These are phyloP conservation scores for Entomortierella parvispora DNA, from an alignment of 192 early-diverging fungal genomes.

Conservation along the genomic window DNA sequence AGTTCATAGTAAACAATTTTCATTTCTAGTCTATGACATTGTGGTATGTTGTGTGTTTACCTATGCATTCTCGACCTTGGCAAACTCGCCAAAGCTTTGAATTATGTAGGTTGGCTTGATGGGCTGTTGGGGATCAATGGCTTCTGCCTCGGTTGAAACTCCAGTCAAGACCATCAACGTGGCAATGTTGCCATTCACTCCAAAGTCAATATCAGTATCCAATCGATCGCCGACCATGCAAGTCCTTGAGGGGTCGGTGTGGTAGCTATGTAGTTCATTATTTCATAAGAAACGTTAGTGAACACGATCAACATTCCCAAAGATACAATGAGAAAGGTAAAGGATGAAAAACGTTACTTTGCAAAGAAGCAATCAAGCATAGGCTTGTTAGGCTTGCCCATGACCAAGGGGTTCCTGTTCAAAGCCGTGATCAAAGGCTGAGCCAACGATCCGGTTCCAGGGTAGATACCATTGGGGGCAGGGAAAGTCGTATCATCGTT, in stretches of 20 bases:
- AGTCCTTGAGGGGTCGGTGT: slow-evolving; percentile 80
- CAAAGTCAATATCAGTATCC: slow-evolving; percentile 97
- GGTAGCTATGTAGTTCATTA: slow-evolving; percentile 53
- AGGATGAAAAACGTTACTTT: slow-evolving; percentile 61
- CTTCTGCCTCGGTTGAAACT: slow-evolving; percentile 54
- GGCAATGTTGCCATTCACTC: slow-evolving; percentile 81
- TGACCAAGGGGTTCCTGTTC: slow-evolving; percentile 81
- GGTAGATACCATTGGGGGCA: slow-evolving; percentile 75
- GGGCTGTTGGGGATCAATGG: slow-evolving; percentile 33
- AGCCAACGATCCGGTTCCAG: slow-evolving; percentile 88
- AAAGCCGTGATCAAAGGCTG: slow-evolving; percentile 79
- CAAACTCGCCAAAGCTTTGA: slow-evolving; percentile 57
- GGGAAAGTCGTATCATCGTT: slow-evolving; percentile 95
- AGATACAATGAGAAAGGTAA: not conserved
- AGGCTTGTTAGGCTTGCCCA: slow-evolving; percentile 93
- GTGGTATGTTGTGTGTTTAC: not conserved
- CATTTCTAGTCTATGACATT: not conserved
- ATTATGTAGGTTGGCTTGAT: slow-evolving; percentile 61
- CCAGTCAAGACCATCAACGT: slow-evolving; percentile 95
- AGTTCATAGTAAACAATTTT: not conserved
- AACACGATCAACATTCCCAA: not conserved
- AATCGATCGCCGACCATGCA: slow-evolving; percentile 98
- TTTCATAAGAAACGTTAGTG: not conserved
- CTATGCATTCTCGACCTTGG: slow-evolving; percentile 29
- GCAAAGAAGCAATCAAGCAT: slow-evolving; percentile 95